Base-by-base conservation (phyloP, 2,329 filamentous ascomycete genomes). In the Lanzia echinophila region DNA sequence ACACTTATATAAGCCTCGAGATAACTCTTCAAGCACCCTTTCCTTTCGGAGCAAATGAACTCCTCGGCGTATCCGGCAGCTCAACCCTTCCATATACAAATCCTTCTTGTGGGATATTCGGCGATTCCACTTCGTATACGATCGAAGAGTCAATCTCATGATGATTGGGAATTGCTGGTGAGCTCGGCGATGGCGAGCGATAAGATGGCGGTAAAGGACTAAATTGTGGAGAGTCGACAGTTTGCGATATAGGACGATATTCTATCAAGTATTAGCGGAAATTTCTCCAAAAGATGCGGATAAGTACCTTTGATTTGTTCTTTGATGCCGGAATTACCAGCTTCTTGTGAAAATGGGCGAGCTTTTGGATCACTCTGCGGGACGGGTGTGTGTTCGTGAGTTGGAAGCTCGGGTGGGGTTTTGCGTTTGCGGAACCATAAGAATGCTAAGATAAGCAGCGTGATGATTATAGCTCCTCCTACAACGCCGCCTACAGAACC, bases 151-250 rank as follows among this genome's bases (percentile, higher is more conserved):
- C 43, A 3, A 53, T 47, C 34, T 53, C 50, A 24, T 53, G 10
- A 17, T 33, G 36, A 33, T 41, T 34, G 33, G 43, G n/a, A 2
- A 39, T 10, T 5, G 10, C 20, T 20, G 50, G 50, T 5, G 50
- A 53, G 8, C 32, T 17, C 11, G 32, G n/a, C 22, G 34, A 36
- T 12, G n/a, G 6, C 8, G 49, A 39, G 36, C 32, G 50, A 28
- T 53, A 53, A 10, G 50, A 53, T 7, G 50, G 50, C 22, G 43
- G 50, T n/a, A 45, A 34, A 47, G 50, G 50, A 32, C 43, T 53
- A 6, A 32, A 17, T 31, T 28, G 50, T 13, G 32, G 24, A 22
- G 50, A 53, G 8, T 2, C 36, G 3, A 7, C 15, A 31, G 22
- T 32, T 15, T 47, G 24, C 11, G 34, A 24, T 20, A 47, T 8